These are phyloP conservation scores for Dendrothele bispora DNA, from an alignment of 768 basidiomycete species.

Conservation along the genomic window DNA sequence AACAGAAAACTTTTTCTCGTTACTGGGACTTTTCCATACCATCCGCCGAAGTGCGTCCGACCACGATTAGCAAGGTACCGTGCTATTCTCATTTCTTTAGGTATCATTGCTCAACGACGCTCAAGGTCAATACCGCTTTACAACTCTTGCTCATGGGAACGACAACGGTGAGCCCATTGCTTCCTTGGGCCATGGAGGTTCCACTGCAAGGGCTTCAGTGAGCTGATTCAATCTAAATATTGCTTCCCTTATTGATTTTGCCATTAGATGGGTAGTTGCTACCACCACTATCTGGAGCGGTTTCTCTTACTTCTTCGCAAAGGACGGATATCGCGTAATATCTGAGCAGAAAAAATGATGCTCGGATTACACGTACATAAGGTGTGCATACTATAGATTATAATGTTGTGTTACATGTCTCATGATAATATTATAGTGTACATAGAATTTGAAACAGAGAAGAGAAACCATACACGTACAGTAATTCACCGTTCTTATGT, in stretches of 20 bases:
- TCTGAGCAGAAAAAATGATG: constrained; percentile 25
- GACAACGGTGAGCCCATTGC: constrained; percentile 82
- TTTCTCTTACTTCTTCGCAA: constrained; percentile 75
- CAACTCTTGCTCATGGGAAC: constrained; percentile 90
- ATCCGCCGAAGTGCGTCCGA: constrained; percentile 92
- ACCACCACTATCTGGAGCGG: constrained; percentile 93
- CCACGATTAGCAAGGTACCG: constrained; percentile 85
- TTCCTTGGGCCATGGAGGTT: constrained; percentile 56
- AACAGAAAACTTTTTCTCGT: constrained; percentile 83
- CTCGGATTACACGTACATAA: no score
- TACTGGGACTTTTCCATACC: constrained; percentile 98
- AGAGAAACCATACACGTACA: no score
- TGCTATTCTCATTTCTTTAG: constrained; percentile 1
- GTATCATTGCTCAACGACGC: constrained; percentile 1
- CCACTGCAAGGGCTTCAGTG: constrained; percentile 75
- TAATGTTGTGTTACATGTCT: no score
- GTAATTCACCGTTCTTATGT: no score
- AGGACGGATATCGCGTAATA: constrained; percentile 68
- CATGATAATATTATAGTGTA: not conserved
- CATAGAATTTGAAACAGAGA: not conserved
- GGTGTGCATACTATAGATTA: no score
- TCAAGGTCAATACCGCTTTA: constrained; percentile 86
- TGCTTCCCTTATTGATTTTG: constrained; percentile 4
- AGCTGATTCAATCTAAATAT: constrained; percentile 28
- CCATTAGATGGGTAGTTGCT: constrained; percentile 77